Evolutionary conservation across 176 grass and related monocot genomes (phyloP).

Genomic region (Alopecurus myosuroides): DNA sequence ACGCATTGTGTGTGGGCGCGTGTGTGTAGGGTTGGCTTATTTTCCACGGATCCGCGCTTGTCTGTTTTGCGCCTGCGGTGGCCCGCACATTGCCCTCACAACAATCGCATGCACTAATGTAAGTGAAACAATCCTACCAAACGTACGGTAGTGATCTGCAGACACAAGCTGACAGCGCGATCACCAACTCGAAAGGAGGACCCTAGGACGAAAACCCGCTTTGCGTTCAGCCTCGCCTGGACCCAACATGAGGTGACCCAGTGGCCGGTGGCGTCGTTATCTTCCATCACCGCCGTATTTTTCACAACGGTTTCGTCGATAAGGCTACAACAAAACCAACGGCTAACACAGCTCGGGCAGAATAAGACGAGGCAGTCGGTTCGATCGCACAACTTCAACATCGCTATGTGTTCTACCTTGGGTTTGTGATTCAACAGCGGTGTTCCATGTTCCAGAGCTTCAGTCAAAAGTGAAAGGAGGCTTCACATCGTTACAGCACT

Average conservation of each 20-base stretch:
- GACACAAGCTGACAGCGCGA: conserved; percentile 15
- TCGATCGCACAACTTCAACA: neutral
- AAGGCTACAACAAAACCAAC: neutral
- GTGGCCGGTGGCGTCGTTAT: neutral
- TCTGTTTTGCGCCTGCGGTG: neutral
- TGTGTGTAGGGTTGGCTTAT: neutral
- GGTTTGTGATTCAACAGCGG: neutral
- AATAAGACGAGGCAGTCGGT: neutral
- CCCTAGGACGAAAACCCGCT: conserved; percentile 24
- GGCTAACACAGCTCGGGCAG: conserved; percentile 12
- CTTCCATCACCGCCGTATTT: neutral
- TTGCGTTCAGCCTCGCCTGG: neutral
- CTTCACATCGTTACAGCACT: conserved; percentile 23
- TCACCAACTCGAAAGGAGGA: conserved; percentile 2
- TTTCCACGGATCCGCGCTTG: neutral
- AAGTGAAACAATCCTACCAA: neutral
- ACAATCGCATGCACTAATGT: neutral
- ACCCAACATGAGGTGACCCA: neutral
- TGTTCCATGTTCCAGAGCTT: conserved; percentile 2
- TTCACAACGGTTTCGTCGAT: too few species aligned
- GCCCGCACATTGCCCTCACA: neutral
- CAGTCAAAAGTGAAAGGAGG: conserved; percentile 16
- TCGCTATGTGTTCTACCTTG: neutral
- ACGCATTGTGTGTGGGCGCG: neutral
- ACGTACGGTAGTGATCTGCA: neutral